Percentiles rank a stretch among this genome's conserved stretches.
Evolutionary conservation across 352 stramenopile species (phyloP).

Genomic region (Globisporangium perplexum): DNA sequence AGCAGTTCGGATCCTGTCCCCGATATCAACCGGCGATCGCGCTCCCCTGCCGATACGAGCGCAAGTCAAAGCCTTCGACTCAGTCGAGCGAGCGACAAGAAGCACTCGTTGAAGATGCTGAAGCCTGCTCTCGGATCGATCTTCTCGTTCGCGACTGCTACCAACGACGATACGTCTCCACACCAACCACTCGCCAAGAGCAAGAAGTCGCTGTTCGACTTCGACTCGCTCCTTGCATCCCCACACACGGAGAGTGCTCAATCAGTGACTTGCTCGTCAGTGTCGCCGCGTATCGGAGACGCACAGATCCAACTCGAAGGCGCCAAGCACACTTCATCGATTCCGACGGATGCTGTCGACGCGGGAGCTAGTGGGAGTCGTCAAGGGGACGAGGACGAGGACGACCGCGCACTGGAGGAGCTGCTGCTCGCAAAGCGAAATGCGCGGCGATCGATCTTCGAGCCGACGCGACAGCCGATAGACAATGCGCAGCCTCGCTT

Average conservation of each 20-base stretch:
- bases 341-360: background rate
- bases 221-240: constrained; percentile 36
- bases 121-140: constrained; percentile 11
- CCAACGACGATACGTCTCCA: background rate
- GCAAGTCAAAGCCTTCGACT: background rate
- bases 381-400: background rate
- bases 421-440: constrained; percentile 11
- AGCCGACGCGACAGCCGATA: background rate
- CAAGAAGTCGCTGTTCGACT: constrained; percentile 37
- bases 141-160: constrained; percentile 19
- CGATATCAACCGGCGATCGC: background rate
- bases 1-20: background rate
- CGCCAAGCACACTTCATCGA: background rate
- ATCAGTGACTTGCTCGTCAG: background rate
- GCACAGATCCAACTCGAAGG: background rate
- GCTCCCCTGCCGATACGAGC: background rate
- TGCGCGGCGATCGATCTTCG: constrained; percentile 2
- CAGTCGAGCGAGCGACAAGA: background rate
- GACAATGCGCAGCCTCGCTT: background rate
- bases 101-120: background rate
- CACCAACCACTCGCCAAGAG: background rate
- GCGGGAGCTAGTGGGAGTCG: background rate
- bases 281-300: background rate
- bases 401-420: constrained; percentile 4
- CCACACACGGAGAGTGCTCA: background rate